phyloP scores from a whole-genome alignment of 2,329 filamentous ascomycete species.

The Thermothelomyces thermophilus region DNA sequence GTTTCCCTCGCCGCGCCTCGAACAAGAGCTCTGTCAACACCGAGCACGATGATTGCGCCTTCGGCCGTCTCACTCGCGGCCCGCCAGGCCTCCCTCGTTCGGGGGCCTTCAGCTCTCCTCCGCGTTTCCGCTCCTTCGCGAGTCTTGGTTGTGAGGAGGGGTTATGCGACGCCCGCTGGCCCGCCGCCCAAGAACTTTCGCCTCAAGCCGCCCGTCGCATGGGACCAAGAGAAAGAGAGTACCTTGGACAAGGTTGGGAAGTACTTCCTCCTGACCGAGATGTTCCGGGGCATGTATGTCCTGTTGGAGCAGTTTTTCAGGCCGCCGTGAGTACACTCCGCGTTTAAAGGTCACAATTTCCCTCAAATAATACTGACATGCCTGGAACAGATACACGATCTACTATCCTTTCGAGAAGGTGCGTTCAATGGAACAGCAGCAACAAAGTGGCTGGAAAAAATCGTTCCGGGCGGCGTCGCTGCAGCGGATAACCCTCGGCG shows the following conservation, averaged over 20 bases:
- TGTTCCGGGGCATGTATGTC: slow-evolving; percentile 96
- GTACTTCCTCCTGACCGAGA: slow-evolving; percentile 93
- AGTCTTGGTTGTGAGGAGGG: slow-evolving; percentile 25
- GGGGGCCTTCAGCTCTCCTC: slow-evolving; percentile 2
- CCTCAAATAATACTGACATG: not conserved
- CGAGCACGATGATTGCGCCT: slow-evolving; percentile 21
- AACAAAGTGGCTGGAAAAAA: not conserved
- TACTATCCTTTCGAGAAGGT: slow-evolving; percentile 98
- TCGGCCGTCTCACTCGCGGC: slow-evolving; percentile 19
- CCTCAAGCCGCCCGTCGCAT: slow-evolving; percentile 63
- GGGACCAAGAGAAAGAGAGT: slow-evolving; percentile 73
- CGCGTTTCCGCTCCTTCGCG: slow-evolving; percentile 13
- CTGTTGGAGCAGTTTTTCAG: slow-evolving; percentile 97
- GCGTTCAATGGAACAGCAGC: slow-evolving; percentile 20
- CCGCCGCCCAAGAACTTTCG: slow-evolving; percentile 78
- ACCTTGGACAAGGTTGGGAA: slow-evolving; percentile 79
- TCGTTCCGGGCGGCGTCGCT: not conserved
- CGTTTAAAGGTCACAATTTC: not conserved
- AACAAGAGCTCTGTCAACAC: not conserved
- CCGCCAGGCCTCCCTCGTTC: slow-evolving; percentile 16
- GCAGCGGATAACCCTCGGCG: not conserved
- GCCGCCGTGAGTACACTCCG: slow-evolving; percentile 72
- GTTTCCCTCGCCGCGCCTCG: not conserved
- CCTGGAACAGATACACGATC: slow-evolving; percentile 76
- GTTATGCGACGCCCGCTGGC: slow-evolving; percentile 65